A percentile compares a stretch with the other conserved stretches of the same genome.
These are phyloP conservation scores for Melastoma candidum DNA, from an alignment of 441 rosid species.

Conservation along the genomic window DNA sequence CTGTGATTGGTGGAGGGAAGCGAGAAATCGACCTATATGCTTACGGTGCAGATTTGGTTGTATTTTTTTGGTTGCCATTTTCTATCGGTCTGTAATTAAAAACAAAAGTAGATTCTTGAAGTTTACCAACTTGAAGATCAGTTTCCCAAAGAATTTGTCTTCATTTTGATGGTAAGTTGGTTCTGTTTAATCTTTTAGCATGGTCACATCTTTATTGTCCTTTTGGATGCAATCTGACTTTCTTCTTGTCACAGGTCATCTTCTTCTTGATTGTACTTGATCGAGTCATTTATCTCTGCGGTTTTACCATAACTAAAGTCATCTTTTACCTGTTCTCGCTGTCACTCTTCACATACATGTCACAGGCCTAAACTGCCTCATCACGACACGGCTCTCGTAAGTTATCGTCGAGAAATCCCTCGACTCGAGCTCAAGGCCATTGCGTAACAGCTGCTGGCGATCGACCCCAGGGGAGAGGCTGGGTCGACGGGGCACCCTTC, in stretches of 20 bases:
- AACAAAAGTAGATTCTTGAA: conserved; percentile 83
- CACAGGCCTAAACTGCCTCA: conserved; percentile 48
- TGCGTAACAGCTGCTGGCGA: conserved; percentile 21
- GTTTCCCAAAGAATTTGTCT: conserved; percentile 84
- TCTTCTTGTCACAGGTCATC: conserved; percentile 56
- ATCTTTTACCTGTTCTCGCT: conserved; percentile 90
- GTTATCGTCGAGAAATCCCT: conserved; percentile 36
- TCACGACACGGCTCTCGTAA: conserved; percentile 26
- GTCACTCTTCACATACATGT: conserved; percentile 74
- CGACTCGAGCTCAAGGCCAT: conserved; percentile 19
- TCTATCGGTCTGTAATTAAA: conserved; percentile 85
- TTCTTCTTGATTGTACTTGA: conserved; percentile 96
- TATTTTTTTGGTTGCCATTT: conserved; percentile 80
- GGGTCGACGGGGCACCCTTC: conserved; percentile 75
- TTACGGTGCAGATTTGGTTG: conserved; percentile 89
- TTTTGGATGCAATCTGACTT: conserved; percentile 6
- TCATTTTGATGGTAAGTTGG: conserved; percentile 70
- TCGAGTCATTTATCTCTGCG: conserved; percentile 93
- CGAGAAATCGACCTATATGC: conserved; percentile 97
- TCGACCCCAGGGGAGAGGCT: too few relatives aligned
- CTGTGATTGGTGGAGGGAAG: conserved; percentile 96
- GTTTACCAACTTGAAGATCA: conserved; percentile 99
- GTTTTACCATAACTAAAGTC: conserved; percentile 83
- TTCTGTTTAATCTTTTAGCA: not conserved
- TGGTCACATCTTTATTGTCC: too few relatives aligned